phyloP scores from a whole-genome alignment of 2,329 filamentous ascomycete species.

The Cladophialophora immunda region DNA sequence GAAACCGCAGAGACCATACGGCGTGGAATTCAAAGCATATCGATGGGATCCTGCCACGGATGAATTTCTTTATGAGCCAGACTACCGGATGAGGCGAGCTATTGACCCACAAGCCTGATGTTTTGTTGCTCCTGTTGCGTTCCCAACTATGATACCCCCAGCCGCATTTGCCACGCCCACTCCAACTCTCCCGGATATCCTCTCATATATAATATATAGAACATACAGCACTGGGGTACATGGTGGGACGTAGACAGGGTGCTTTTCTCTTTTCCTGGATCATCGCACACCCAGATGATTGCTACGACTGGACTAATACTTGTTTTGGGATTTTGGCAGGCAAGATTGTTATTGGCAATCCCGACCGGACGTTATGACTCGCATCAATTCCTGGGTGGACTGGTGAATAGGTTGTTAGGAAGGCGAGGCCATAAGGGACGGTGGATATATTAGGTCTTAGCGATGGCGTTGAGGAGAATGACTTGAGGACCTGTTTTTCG shows the following conservation, averaged over 20 bases:
- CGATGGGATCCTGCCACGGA: conserved; percentile 79
- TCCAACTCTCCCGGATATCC: neutral
- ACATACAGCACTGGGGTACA: conserved; percentile 8
- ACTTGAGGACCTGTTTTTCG: neutral
- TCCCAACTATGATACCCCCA: conserved; percentile 33
- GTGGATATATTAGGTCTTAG: neutral
- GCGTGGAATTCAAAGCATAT: conserved; percentile 96
- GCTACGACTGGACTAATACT: conserved; percentile 36
- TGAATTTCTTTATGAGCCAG: conserved; percentile 85
- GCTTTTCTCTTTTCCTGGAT: neutral
- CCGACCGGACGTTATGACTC: conserved; percentile 21
- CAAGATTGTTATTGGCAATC: conserved; percentile 34
- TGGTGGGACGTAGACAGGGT: neutral
- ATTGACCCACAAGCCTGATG: conserved; percentile 41
- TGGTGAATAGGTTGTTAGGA: conserved; percentile 16
- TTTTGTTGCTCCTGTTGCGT: conserved; percentile 18
- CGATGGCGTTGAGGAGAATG: conserved; percentile 3
- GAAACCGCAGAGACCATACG: conserved; percentile 77
- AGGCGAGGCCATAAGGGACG: neutral
- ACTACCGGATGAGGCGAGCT: conserved; percentile 74
- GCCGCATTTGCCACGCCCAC: neutral
- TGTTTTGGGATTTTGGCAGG: conserved; percentile 24
- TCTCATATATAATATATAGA: conserved; percentile 14
- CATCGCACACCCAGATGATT: conserved; percentile 12
- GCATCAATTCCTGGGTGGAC: conserved; percentile 34